Conservation (phyloP, 2,329 filamentous ascomycete genomes). For the Talaromyces sp. region DNA sequence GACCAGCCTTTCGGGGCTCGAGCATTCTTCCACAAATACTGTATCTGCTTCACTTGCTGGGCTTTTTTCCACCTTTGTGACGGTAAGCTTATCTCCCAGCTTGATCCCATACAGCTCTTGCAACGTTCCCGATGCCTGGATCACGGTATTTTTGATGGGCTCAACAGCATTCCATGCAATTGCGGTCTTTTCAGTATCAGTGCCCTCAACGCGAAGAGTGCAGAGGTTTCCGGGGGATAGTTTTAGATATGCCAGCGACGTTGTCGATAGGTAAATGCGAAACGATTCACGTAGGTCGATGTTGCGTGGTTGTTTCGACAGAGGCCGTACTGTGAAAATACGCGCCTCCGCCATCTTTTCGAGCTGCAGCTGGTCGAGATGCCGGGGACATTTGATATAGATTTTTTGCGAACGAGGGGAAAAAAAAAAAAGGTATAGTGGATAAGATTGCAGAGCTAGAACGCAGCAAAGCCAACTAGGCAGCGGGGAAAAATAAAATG, state of each 20-base stretch:
- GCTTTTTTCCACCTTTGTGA: slow-evolving; percentile 50
- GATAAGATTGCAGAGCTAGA: not conserved
- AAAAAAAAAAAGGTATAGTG: not conserved
- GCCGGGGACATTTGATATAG: not conserved
- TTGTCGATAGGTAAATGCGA: slow-evolving; percentile 53
- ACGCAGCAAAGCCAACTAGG: not conserved
- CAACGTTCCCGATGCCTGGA: slow-evolving; percentile 69
- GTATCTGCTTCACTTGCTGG: slow-evolving; percentile 51
- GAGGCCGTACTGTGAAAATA: slow-evolving; percentile 51
- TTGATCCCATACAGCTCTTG: slow-evolving; percentile 68
- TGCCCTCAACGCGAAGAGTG: slow-evolving; percentile 30
- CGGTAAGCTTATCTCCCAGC: slow-evolving; percentile 63
- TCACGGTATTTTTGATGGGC: slow-evolving; percentile 61
- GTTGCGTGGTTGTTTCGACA: slow-evolving; percentile 42
- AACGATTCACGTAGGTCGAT: slow-evolving; percentile 53
- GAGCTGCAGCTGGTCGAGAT: not conserved
- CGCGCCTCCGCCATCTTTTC: slow-evolving; percentile 32
- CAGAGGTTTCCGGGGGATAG: slow-evolving; percentile 57
- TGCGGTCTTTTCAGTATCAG: slow-evolving; percentile 45
- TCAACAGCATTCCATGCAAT: slow-evolving; percentile 59
- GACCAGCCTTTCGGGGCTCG: slow-evolving; percentile 35
- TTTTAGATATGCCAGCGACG: slow-evolving; percentile 51
- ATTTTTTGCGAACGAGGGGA: not conserved
- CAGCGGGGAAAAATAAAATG: not conserved
- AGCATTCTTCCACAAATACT: slow-evolving; percentile 58